Percentiles rank a stretch among this genome's conserved stretches.
phyloP scores from a whole-genome alignment of 1,284 basidiomycete species.

The Tilletia horrida region DNA sequence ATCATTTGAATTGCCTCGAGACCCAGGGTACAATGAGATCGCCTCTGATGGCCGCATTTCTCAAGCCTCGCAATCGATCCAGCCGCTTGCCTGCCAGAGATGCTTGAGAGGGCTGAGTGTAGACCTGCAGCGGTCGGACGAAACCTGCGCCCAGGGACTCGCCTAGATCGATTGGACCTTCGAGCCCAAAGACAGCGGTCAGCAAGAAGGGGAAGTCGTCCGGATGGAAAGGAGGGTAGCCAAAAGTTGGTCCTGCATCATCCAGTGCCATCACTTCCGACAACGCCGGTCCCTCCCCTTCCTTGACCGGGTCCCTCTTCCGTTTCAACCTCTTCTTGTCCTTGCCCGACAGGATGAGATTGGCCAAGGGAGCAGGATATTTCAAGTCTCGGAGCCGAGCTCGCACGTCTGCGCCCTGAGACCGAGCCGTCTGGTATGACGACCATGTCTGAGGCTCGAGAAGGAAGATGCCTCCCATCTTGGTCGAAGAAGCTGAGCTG shows the following conservation, averaged over 20 bases:
- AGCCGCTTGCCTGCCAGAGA: neutral
- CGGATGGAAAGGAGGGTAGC: neutral
- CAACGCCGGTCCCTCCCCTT: neutral
- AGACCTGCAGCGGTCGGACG: neutral
- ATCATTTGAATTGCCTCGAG: slow-evolving; percentile 3
- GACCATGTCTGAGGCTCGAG: slow-evolving; percentile 15
- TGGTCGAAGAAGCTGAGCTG: neutral
- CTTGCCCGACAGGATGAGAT: neutral
- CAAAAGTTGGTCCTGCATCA: neutral
- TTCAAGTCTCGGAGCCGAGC: neutral
- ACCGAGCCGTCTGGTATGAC: slow-evolving; percentile 11
- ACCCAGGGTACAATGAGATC: neutral
- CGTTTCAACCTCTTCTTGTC: neutral
- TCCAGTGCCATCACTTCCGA: neutral
- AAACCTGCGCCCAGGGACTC: slow-evolving; percentile 8
- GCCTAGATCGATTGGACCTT: slow-evolving; percentile 3
- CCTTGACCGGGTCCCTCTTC: neutral
- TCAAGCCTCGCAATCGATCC: neutral
- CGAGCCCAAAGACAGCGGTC: neutral
- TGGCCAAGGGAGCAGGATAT: neutral
- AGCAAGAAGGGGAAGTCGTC: slow-evolving; percentile 10
- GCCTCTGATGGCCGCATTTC: neutral
- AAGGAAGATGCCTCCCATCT: slow-evolving; percentile 4
- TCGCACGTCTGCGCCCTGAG: slow-evolving; percentile 11
- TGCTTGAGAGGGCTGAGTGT: neutral